phyloP scores from a whole-genome alignment of 2,329 filamentous ascomycete genomes.

The Thelonectria discophora region DNA sequence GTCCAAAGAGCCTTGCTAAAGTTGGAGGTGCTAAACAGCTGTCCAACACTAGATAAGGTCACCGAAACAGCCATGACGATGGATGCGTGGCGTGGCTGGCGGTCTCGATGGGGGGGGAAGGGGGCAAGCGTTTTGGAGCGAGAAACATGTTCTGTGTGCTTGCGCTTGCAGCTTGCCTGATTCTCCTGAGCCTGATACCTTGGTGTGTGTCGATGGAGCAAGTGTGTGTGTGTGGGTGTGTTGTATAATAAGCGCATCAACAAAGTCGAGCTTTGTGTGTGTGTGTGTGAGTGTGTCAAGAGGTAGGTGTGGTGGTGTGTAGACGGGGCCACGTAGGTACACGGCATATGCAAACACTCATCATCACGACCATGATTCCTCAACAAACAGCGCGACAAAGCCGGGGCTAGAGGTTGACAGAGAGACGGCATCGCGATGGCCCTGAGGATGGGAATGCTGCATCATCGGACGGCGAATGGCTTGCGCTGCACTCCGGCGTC shows the following conservation, averaged over 20 bases:
- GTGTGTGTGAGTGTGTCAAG: slow-evolving; percentile 21
- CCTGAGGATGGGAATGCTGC: slow-evolving; percentile 24
- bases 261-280: neutral
- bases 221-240: too few relatives aligned
- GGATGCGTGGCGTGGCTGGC: neutral
- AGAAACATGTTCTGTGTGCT: slow-evolving; percentile 19
- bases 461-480: slow-evolving; percentile 26
- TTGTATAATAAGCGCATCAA: too few relatives aligned
- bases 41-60: neutral
- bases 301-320: neutral
- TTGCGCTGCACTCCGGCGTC: neutral
- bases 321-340: neutral
- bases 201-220: neutral
- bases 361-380: neutral
- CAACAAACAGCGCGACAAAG: neutral
- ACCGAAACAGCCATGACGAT: slow-evolving; percentile 9
- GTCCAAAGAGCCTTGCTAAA: neutral
- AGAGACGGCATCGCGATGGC: neutral
- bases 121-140: neutral
- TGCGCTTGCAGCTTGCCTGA: too few relatives aligned
- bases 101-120: slow-evolving; percentile 3
- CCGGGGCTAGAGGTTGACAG: neutral
- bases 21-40: neutral
- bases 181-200: slow-evolving; percentile 34
- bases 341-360: neutral